These are phyloP conservation scores for Gamsiella multidivaricata DNA, from an alignment of 192 early-diverging fungal genomes.

Conservation along the genomic window DNA sequence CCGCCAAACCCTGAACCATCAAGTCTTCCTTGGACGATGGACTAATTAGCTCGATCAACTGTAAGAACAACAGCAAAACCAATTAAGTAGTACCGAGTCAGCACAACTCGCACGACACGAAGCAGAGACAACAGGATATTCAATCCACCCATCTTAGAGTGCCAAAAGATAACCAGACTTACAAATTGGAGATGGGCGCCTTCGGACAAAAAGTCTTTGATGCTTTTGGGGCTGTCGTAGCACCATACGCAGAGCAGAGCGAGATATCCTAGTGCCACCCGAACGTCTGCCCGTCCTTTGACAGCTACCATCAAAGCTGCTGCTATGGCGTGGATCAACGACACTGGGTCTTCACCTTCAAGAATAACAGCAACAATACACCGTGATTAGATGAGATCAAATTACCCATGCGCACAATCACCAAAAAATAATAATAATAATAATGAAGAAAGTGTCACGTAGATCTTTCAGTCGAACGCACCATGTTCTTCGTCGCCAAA, in stretches of 20 bases:
- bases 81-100: too few relatives aligned
- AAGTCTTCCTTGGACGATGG: constrained; percentile 88
- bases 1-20: constrained; percentile 89
- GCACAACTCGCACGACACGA: too few relatives aligned
- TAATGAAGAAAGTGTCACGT: not conserved
- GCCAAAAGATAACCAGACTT: too few relatives aligned
- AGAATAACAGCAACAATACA: not conserved
- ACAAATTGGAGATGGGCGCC: constrained; percentile 92
- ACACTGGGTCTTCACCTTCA: constrained; percentile 77
- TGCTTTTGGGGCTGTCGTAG: constrained; percentile 80
- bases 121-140: too few relatives aligned
- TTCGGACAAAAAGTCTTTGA: constrained; percentile 88
- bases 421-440: not conserved
- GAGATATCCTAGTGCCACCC: constrained; percentile 82
- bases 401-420: not conserved
- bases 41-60: constrained; percentile 92
- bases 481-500: constrained; percentile 81
- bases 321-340: constrained; percentile 90
- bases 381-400: not conserved
- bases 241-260: constrained; percentile 89
- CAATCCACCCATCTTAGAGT: too few relatives aligned
- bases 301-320: constrained; percentile 77
- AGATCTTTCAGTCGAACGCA: constrained; percentile 45
- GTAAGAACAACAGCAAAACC: not conserved
- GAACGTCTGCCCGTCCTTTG: constrained; percentile 71